These are phyloP conservation scores for Cadophora sp. DNA, from an alignment of 2,329 filamentous ascomycete genomes.

Conservation along the genomic window DNA sequence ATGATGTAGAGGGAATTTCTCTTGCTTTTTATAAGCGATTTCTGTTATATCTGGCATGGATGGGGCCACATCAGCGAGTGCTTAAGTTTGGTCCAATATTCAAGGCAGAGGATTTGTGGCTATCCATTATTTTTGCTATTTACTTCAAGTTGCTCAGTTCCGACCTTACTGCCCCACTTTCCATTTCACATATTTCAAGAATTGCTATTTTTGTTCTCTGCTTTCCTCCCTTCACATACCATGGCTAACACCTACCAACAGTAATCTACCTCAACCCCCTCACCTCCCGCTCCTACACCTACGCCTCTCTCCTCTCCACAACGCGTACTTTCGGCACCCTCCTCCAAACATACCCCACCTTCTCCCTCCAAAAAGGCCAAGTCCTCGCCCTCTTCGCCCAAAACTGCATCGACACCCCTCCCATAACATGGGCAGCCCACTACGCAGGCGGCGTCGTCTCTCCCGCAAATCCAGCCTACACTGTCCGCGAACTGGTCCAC, in stretches of 20 bases:
- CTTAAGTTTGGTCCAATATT: too few relatives aligned
- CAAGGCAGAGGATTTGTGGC: too few relatives aligned
- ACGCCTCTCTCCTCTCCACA: conserved; percentile 65
- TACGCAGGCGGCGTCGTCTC: conserved; percentile 83
- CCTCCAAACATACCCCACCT: conserved; percentile 53
- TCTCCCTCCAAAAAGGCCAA: conserved; percentile 51
- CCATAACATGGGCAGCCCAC: conserved; percentile 75
- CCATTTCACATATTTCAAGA: too few relatives aligned
- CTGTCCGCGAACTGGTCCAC: conserved; percentile 78
- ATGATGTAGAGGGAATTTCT: too few relatives aligned
- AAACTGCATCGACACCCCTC: conserved; percentile 82
- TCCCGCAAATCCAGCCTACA: conserved; percentile 87
- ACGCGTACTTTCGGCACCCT: conserved; percentile 79
- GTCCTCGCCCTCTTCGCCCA: conserved; percentile 82
- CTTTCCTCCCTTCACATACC: background rate
- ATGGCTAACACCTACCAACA: conserved; percentile 5
- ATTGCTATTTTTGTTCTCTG: too few relatives aligned
- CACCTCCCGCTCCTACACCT: conserved; percentile 71
- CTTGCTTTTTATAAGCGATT: too few relatives aligned
- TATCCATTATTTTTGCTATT: too few relatives aligned
- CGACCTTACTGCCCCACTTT: too few relatives aligned
- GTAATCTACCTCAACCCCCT: conserved; percentile 52
- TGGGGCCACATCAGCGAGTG: too few relatives aligned
- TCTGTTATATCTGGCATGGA: too few relatives aligned
- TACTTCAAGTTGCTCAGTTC: background rate